Percentiles rank a stretch among this genome's conserved stretches.
Conservation (phyloP, 768 basidiomycete species). For the Cystofilobasidium capitatum region DNA sequence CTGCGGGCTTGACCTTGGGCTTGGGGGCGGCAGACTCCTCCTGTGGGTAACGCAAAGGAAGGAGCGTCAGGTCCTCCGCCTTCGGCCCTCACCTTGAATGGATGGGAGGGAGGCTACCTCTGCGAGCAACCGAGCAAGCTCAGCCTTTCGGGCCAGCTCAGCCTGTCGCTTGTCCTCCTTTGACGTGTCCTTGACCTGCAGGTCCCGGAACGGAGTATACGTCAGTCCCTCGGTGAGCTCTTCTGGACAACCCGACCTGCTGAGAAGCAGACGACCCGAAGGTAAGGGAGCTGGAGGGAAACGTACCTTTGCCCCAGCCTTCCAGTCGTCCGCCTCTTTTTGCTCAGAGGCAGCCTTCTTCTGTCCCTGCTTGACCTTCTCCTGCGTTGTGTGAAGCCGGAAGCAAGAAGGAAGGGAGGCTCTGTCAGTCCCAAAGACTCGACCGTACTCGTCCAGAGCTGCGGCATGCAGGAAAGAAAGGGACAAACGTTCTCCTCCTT, state of each 20-base stretch:
- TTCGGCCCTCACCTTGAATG: too few species aligned
- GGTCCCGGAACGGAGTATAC: background rate
- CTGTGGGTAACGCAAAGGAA: background rate
- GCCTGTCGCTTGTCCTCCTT: constrained; percentile 27
- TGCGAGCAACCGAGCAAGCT: constrained; percentile 23
- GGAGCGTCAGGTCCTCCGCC: background rate
- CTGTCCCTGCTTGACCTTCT: background rate
- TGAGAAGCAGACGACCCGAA: background rate
- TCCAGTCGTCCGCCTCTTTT: constrained; percentile 26
- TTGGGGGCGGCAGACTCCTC: constrained; percentile 16
- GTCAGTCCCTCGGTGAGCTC: too few species aligned
- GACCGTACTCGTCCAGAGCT: background rate
- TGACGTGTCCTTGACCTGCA: constrained; percentile 20
- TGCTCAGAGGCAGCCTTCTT: constrained; percentile 16
- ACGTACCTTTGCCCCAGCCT: constrained; percentile 19
- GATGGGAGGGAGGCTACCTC: background rate
- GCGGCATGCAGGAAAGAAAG: background rate
- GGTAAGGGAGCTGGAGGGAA: background rate
- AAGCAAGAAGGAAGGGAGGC: background rate
- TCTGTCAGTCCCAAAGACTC: too few species aligned
- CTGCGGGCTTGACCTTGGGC: constrained; percentile 2
- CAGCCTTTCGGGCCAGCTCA: constrained; percentile 23
- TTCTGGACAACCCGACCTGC: too few species aligned
- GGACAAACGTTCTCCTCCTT: constrained; percentile 26
- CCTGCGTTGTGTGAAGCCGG: background rate